Percentiles rank a stretch among this genome's conserved stretches.
These are phyloP conservation scores for Trypanosoma rangeli DNA, from an alignment of 208 protist genomes.

Conservation along the genomic window DNA sequence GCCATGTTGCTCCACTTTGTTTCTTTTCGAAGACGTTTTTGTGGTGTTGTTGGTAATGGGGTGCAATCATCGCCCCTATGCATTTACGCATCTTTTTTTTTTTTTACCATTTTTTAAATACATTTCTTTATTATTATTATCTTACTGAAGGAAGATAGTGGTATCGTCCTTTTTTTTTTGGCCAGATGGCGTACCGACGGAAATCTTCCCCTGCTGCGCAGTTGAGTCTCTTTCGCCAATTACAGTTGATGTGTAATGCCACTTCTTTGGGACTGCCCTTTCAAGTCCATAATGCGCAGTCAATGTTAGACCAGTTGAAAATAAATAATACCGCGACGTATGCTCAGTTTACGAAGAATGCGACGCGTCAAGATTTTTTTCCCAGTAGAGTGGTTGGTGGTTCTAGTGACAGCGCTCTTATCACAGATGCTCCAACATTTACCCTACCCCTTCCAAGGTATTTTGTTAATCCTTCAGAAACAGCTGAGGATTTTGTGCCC, in stretches of 20 bases:
- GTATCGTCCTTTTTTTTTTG: conserved; percentile 1
- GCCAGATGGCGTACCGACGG: conserved; percentile 61
- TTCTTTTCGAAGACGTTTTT: background rate
- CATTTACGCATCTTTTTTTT: background rate
- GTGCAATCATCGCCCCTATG: background rate
- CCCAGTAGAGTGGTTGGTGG: conserved; percentile 41
- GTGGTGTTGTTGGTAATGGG: background rate
- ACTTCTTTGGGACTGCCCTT: conserved; percentile 51
- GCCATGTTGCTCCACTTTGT: background rate
- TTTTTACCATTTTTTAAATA: background rate
- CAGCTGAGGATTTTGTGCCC: conserved; percentile 42
- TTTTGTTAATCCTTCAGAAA: conserved; percentile 64
- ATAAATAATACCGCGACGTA: conserved; percentile 42
- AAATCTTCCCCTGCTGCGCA: conserved; percentile 48
- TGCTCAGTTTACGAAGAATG: conserved; percentile 60
- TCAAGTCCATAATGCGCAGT: conserved; percentile 78
- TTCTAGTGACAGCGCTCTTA: conserved; percentile 9
- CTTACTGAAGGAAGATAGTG: background rate
- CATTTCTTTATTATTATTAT: background rate
- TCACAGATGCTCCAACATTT: conserved; percentile 31
- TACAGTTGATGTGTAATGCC: conserved; percentile 65
- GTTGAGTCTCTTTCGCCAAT: conserved; percentile 52
- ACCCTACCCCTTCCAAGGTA: conserved; percentile 68
- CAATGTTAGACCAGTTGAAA: conserved; percentile 60
- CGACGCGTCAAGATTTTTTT: conserved; percentile 57